These are phyloP conservation scores for Porcisia hertigi DNA, from an alignment of 208 protist genomes.

Conservation along the genomic window DNA sequence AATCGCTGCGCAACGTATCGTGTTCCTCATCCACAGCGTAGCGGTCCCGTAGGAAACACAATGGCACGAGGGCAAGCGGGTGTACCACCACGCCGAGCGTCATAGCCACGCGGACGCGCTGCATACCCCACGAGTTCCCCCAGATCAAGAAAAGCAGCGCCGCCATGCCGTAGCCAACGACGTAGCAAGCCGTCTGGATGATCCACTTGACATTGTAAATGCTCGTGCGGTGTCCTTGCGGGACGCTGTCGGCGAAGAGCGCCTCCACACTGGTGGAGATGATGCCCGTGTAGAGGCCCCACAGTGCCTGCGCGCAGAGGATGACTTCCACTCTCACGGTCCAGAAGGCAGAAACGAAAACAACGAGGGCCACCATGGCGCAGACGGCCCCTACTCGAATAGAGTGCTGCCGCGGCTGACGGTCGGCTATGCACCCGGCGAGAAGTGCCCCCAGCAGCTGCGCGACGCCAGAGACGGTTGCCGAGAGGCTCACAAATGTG, in stretches of 20 bases:
- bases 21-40: conserved; percentile 17
- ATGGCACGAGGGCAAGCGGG: conserved; percentile 22
- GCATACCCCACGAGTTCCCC: conserved; percentile 43
- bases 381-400: conserved; percentile 28
- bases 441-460: conserved; percentile 44
- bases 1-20: neutral
- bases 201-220: conserved; percentile 81
- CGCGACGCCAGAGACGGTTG: conserved; percentile 33
- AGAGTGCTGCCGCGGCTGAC: conserved; percentile 23
- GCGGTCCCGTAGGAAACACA: conserved; percentile 28
- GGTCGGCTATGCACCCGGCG: conserved; percentile 22
- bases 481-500: conserved; percentile 29
- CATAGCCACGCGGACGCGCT: conserved; percentile 34
- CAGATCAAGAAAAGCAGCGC: conserved; percentile 38
- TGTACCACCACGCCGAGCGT: conserved; percentile 27
- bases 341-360: conserved; percentile 19
- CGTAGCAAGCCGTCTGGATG: conserved; percentile 53
- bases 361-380: conserved; percentile 31
- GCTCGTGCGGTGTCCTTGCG: conserved; percentile 31
- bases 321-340: conserved; percentile 2
- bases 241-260: conserved; percentile 68
- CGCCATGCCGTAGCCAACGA: conserved; percentile 44
- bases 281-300: conserved; percentile 50
- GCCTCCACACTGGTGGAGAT: conserved; percentile 51
- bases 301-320: conserved; percentile 37